These are phyloP conservation scores for Cercospora zeae-maydis DNA, from an alignment of 2,329 filamentous ascomycete genomes.

Conservation along the genomic window DNA sequence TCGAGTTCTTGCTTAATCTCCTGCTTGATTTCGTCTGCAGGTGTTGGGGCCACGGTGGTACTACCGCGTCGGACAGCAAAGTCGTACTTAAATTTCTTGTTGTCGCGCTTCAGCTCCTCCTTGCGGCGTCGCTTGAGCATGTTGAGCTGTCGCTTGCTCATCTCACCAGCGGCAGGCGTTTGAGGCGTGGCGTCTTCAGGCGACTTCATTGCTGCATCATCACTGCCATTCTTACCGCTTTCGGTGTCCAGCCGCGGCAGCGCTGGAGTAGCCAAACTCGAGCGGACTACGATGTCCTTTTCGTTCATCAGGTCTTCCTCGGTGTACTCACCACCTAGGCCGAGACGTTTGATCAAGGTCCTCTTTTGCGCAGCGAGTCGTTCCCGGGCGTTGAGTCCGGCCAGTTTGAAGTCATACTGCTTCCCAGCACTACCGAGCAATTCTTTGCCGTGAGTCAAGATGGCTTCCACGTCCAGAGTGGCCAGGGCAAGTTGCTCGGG, in stretches of 20 bases:
- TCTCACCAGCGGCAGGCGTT: constrained; percentile 41
- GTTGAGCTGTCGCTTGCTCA: constrained; percentile 92
- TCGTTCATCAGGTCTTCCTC: constrained; percentile 77
- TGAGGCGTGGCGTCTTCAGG: constrained; percentile 32
- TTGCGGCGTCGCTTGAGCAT: constrained; percentile 93
- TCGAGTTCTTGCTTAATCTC: constrained; percentile 52
- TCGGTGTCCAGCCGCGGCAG: constrained; percentile 53
- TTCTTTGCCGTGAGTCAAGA: constrained; percentile 79
- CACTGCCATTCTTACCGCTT: constrained; percentile 41
- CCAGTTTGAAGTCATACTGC: constrained; percentile 79
- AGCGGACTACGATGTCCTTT: constrained; percentile 54
- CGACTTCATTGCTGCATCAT: constrained; percentile 30
- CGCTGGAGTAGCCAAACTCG: constrained; percentile 33
- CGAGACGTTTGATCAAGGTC: constrained; percentile 75
- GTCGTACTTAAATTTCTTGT: constrained; percentile 76
- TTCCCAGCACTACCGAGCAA: constrained; percentile 77
- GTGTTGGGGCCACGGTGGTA: constrained; percentile 57
- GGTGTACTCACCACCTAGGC: constrained; percentile 76
- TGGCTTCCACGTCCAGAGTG: constrained; percentile 70
- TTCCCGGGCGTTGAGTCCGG: constrained; percentile 73
- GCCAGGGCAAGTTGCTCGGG: constrained; percentile 66
- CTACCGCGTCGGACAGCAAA: constrained; percentile 63
- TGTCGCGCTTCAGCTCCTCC: constrained; percentile 80
- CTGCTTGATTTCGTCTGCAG: constrained; percentile 55
- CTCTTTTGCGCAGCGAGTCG: constrained; percentile 86